Percentiles rank a stretch among this genome's conserved stretches.
phyloP scores from a whole-genome alignment of 75 land plant genomes.

The Cupressus sempervirens region DNA sequence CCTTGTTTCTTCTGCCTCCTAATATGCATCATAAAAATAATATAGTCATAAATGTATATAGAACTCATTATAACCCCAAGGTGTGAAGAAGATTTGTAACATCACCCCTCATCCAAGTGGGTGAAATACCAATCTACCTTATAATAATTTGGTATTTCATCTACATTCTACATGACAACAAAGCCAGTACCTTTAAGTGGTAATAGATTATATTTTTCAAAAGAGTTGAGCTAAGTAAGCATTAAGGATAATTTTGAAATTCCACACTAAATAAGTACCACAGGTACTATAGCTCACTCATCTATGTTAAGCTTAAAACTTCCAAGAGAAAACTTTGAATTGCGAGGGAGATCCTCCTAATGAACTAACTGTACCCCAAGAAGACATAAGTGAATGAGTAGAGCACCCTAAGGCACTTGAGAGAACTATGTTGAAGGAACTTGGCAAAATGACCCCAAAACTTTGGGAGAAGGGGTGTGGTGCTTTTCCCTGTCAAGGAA shows the following conservation, averaged over 20 bases:
- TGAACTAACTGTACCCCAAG: conserved; percentile 2
- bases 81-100: neutral
- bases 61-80: neutral
- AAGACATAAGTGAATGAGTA: too few species aligned
- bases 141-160: too few species aligned
- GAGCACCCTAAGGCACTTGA: too few species aligned
- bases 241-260: too few species aligned
- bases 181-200: neutral
- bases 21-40: neutral
- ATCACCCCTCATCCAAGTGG: neutral
- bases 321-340: conserved; percentile 8
- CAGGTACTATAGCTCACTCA: too few species aligned
- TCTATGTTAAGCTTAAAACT: neutral
- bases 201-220: neutral
- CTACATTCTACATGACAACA: neutral
- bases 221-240: neutral
- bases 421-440: too few species aligned
- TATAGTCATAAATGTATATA: neutral
- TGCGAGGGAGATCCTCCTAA: conserved; percentile 7
- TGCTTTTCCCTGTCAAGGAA: too few species aligned
- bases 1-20: neutral
- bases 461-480: neutral
- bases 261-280: neutral
- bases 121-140: neutral
- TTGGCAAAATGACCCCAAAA: too few species aligned